Percentiles rank a stretch among this genome's conserved stretches.
Conservation (phyloP, 345 rosid species). For the Cardamine chenopodiifolia region DNA sequence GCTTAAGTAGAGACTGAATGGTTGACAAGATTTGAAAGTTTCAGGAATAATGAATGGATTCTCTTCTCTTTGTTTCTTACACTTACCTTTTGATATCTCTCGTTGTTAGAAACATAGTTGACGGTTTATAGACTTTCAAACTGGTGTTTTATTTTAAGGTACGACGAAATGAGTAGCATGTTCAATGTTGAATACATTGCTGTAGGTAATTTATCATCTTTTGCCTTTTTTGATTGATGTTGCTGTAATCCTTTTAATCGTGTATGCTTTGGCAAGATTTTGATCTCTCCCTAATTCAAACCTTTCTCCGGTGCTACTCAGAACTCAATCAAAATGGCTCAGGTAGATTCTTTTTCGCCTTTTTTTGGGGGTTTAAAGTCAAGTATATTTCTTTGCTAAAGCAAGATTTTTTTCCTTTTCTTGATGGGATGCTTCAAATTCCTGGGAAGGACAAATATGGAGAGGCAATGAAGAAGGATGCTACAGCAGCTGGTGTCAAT, state of each 20-base stretch:
- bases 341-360: slow-evolving; percentile 47
- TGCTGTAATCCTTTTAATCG: not conserved
- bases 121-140: not conserved
- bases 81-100: not conserved
- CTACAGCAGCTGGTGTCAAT: slow-evolving; percentile 73
- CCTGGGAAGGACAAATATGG: slow-evolving; percentile 96
- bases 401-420: not conserved
- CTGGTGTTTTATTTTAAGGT: slow-evolving; percentile 13
- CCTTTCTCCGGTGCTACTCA: slow-evolving; percentile 58
- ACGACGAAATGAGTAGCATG: slow-evolving; percentile 42
- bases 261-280: too few species aligned
- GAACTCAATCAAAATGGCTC: slow-evolving; percentile 92
- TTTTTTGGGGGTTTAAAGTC: not conserved
- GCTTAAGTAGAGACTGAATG: too few species aligned
- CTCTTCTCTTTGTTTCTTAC: too few species aligned
- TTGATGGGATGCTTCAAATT: slow-evolving; percentile 82
- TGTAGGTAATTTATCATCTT: slow-evolving; percentile 34
- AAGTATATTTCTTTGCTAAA: not conserved
- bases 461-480: slow-evolving; percentile 85
- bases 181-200: slow-evolving; percentile 45
- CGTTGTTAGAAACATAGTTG: not conserved
- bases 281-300: too few species aligned
- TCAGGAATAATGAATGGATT: not conserved
- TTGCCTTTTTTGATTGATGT: not conserved
- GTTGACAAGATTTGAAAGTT: too few species aligned